These are phyloP conservation scores for Cupressus sempervirens DNA, from an alignment of 75 land plant genomes.

Conservation along the genomic window DNA sequence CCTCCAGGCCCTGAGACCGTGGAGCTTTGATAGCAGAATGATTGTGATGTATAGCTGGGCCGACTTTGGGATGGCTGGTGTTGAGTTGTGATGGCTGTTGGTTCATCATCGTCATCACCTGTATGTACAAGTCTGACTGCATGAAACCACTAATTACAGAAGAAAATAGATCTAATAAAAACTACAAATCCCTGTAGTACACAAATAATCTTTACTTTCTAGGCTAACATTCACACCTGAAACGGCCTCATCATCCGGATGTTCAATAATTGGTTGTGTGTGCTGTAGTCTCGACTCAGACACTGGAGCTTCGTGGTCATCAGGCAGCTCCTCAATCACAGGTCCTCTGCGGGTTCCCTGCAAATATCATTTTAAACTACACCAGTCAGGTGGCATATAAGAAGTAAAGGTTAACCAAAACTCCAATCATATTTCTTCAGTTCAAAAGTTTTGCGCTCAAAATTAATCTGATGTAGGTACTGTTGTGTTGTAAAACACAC, in stretches of 20 bases:
- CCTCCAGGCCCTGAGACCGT: conserved; percentile 40
- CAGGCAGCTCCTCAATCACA: conserved; percentile 38
- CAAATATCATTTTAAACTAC: not conserved
- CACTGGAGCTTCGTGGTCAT: conserved; percentile 18
- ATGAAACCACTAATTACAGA: conserved; percentile 1
- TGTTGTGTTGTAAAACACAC: too few species aligned
- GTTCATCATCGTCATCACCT: not conserved
- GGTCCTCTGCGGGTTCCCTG: conserved; percentile 24
- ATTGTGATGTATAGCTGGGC: conserved; percentile 7
- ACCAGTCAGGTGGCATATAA: not conserved
- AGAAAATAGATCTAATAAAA: not conserved
- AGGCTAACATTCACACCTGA: conserved; percentile 9
- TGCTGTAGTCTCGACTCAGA: conserved; percentile 3
- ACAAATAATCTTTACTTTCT: not conserved
- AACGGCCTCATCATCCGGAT: conserved; percentile 42
- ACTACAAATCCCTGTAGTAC: not conserved
- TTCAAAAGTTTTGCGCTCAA: not conserved
- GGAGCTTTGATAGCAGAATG: conserved; percentile 35
- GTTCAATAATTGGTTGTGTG: conserved; percentile 40
- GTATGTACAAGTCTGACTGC: not conserved
- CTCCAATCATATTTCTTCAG: not conserved
- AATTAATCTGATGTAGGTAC: not conserved
- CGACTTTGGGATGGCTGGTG: not conserved
- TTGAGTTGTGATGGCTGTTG: not conserved
- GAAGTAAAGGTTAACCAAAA: not conserved